Conservation (phyloP, 106 monocot species). For the Dioscorea zingiberensis region DNA sequence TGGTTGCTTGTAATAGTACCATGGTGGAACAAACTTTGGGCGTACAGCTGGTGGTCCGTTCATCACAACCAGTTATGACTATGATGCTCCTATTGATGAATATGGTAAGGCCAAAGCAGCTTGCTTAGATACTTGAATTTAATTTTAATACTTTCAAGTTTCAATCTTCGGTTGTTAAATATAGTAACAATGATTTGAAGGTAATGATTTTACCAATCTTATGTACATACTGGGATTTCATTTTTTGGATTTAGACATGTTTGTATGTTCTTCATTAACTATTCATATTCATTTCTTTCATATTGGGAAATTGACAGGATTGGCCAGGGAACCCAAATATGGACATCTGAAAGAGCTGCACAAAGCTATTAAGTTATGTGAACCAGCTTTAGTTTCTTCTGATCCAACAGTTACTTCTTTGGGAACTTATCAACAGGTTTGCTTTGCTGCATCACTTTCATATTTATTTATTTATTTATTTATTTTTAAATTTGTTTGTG, state of each 20-base stretch:
- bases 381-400: constrained; percentile 79
- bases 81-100: constrained; percentile 98
- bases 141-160: no score
- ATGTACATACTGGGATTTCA: no score
- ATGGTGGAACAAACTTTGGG: constrained; percentile 96
- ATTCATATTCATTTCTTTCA: constrained; percentile 16
- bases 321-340: constrained; percentile 83
- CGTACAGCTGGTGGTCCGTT: constrained; percentile 98
- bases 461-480: no score
- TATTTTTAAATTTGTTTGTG: not conserved
- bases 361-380: constrained; percentile 83
- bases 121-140: no score
- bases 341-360: constrained; percentile 91
- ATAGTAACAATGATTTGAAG: no score
- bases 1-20: constrained; percentile 57
- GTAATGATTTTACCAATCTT: no score
- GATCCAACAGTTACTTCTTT: constrained; percentile 69
- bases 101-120: constrained; percentile 45
- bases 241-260: no score
- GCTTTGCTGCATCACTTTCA: no score
- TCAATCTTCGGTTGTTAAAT: no score
- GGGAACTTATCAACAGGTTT: constrained; percentile 77
- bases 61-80: constrained; percentile 96
- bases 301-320: constrained; percentile 35
- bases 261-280: no score